A percentile compares a stretch with the other conserved stretches of the same genome.
phyloP scores from a whole-genome alignment of 2,329 filamentous ascomycete genomes.

The Monilinia vaccinii-corymbosi region DNA sequence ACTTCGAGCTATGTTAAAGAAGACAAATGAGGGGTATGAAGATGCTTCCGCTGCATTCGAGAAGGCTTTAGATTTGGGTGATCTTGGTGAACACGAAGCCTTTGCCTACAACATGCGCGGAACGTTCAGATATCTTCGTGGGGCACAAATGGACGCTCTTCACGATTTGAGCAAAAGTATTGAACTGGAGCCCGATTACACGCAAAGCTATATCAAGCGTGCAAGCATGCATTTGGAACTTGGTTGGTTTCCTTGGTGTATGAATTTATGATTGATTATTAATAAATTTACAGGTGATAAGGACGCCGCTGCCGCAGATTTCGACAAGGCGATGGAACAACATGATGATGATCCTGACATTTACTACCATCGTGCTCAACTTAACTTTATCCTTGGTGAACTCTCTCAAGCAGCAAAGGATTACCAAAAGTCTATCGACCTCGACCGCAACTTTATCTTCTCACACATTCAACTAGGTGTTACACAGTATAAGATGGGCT shows the following conservation, averaged over 20 bases:
- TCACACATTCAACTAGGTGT: slow-evolving; percentile 98
- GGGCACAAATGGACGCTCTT: slow-evolving; percentile 76
- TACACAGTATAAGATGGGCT: slow-evolving; percentile 99
- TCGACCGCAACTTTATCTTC: slow-evolving; percentile 95
- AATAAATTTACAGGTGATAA: slow-evolving; percentile 53
- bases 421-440: slow-evolving; percentile 98
- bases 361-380: slow-evolving; percentile 96
- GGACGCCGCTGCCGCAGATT: slow-evolving; percentile 79
- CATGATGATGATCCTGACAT: slow-evolving; percentile 90
- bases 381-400: slow-evolving; percentile 95
- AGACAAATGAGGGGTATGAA: slow-evolving; percentile 85
- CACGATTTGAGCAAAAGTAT: slow-evolving; percentile 86
- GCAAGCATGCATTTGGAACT: slow-evolving; percentile 96
- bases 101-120: slow-evolving; percentile 94
- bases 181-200: slow-evolving; percentile 76
- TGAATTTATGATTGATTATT: slow-evolving; percentile 17
- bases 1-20: slow-evolving; percentile 69
- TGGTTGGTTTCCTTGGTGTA: slow-evolving; percentile 42
- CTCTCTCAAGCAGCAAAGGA: slow-evolving; percentile 92
- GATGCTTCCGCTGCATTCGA: slow-evolving; percentile 81
- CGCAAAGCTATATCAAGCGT: slow-evolving; percentile 97
- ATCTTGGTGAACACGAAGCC: slow-evolving; percentile 74
- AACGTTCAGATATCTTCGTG: slow-evolving; percentile 87
- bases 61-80: slow-evolving; percentile 73
- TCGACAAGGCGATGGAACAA: slow-evolving; percentile 74